phyloP scores from a whole-genome alignment of 1,284 basidiomycete genomes.

The Agaricales sp. region DNA sequence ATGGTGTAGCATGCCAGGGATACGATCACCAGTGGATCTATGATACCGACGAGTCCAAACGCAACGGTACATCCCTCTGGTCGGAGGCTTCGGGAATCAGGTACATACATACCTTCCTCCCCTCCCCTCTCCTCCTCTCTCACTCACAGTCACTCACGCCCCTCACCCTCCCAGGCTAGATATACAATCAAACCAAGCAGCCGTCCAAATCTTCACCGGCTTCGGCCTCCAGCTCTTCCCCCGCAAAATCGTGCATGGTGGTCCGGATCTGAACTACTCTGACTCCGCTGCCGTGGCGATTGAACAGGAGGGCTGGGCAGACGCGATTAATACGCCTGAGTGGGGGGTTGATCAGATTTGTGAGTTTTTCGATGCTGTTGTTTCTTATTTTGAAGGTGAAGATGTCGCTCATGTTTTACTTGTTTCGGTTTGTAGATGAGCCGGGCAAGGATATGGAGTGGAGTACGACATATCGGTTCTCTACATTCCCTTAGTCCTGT shows the following conservation, averaged over 20 bases:
- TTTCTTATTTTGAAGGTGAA: slow-evolving; percentile 6
- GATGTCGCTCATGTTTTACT: too few relatives aligned
- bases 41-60: slow-evolving; percentile 20
- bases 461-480: slow-evolving; percentile 34
- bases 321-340: slow-evolving; percentile 44
- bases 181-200: slow-evolving; percentile 39
- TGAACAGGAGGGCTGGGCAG: slow-evolving; percentile 46
- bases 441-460: slow-evolving; percentile 30
- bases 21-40: slow-evolving; percentile 38
- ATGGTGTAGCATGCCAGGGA: slow-evolving; percentile 24
- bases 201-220: slow-evolving; percentile 37
- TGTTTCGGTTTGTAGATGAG: slow-evolving; percentile 18
- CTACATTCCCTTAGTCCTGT: too few relatives aligned
- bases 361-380: too few relatives aligned
- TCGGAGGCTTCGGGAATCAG: slow-evolving; percentile 37
- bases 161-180: slow-evolving; percentile 27
- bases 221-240: slow-evolving; percentile 33
- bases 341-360: slow-evolving; percentile 44
- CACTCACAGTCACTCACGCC: slow-evolving; percentile 2
- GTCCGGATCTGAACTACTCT: slow-evolving; percentile 30
- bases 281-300: slow-evolving; percentile 40
- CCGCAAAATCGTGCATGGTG: slow-evolving; percentile 41
- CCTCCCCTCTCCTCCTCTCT: neutral
- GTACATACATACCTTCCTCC: too few relatives aligned
- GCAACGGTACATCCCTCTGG: slow-evolving; percentile 27